Base-by-base conservation (phyloP, 1,139 yeast genomes). In the Blastobotrys capitulatus region DNA sequence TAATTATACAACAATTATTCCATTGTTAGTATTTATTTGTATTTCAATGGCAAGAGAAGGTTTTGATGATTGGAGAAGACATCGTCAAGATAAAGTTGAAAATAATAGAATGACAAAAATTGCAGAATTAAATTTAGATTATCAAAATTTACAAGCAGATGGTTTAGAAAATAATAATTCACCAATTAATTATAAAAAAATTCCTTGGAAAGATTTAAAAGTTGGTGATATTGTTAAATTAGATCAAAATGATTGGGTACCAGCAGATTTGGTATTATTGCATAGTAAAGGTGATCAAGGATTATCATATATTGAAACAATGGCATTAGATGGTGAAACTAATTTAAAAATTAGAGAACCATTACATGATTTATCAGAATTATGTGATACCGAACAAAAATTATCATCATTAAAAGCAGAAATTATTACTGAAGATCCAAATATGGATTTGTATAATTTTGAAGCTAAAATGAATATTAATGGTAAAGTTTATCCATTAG, bases 281-380 rank as follows among this genome's bases (percentile, higher is more conserved):
- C 76, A 87, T 1, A 78, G 92, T 1, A 78, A 79, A 45, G 81
- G 80, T 12, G 79, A 78, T 35, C 78, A 80, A 51, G 86, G 83
- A 50, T 86, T 83, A 57, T 84, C 95, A 1, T 87, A 80, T 58
- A 82, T 90, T 22, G 99, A 92, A 66, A 92, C 99, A 0, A 90
- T 92, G 92, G 98, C 96, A 0, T 73, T 92, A 44, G 98, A 92
- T 67, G 99, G 99, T 46, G 98, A 92, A 67, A 92, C 97, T 0
- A 90, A 89, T 61, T 72, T 92, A 54, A 92, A 92, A 65, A 75
- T 86, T 6, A 82, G 80, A 58, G 70, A 71, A 22, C 87, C 96
- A 0, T 84, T 84, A 53, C 72, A 77, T 0, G 86, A 83, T 52
- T 55, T 87, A 6, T 74, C 82, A 15, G 74, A 76, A 34, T 54